A percentile compares a stretch with the other conserved stretches of the same genome.
Evolutionary conservation across 2,329 filamentous ascomycete genomes (phyloP).

Genomic region (Reticulascus tulasneorum): DNA sequence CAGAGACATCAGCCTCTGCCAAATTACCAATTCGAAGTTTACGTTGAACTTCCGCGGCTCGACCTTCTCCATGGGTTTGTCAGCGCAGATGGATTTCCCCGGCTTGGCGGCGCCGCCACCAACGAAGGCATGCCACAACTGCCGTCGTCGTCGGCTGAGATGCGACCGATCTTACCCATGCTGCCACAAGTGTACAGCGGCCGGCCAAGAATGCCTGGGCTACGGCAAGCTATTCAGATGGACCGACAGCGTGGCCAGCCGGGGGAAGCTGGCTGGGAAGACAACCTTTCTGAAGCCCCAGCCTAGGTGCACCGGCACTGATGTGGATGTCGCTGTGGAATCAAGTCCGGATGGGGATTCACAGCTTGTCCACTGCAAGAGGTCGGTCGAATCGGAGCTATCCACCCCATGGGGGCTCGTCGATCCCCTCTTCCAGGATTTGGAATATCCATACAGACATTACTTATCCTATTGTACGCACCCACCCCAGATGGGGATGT

Average conservation of each 20-base stretch:
- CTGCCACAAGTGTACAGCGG: conserved; percentile 46
- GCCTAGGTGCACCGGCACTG: too few species aligned
- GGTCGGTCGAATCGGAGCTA: conserved; percentile 15
- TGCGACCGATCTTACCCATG: conserved; percentile 48
- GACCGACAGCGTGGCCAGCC: conserved; percentile 43
- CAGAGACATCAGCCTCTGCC: background rate
- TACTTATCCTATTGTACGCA: conserved; percentile 38
- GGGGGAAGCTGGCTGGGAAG: conserved; percentile 37
- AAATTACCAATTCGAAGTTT: too few species aligned
- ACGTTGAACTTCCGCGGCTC: too few species aligned
- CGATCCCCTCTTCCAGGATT: conserved; percentile 47
- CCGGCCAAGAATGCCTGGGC: conserved; percentile 48
- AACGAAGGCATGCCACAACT: conserved; percentile 44
- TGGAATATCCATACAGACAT: conserved; percentile 41
- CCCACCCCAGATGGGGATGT: conserved; percentile 4
- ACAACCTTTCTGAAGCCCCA: conserved; percentile 23
- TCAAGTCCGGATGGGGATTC: too few species aligned
- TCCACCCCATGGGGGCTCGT: conserved; percentile 35
- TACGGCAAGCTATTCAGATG: conserved; percentile 51
- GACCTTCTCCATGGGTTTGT: conserved; percentile 1
- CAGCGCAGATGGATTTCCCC: background rate
- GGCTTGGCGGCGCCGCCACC: too few species aligned
- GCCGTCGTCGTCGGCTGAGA: conserved; percentile 47
- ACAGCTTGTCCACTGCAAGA: conserved; percentile 27
- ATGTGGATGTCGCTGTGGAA: too few species aligned